These are phyloP conservation scores for Saccharomycopsis hybrid DNA, from an alignment of 1,139 yeast genomes.

Conservation along the genomic window DNA sequence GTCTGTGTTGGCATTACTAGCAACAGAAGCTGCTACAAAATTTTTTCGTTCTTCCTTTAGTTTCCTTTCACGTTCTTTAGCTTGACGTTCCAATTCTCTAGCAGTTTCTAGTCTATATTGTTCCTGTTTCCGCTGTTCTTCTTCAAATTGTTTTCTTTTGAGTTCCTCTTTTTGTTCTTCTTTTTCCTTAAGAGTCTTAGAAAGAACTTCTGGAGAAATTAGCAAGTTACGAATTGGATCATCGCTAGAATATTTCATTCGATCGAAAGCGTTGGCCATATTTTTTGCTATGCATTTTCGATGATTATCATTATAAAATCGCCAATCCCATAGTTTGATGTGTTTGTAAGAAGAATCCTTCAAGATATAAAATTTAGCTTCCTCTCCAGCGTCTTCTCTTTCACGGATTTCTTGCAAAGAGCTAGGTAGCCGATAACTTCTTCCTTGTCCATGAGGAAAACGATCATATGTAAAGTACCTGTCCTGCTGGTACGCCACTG, in stretches of 20 bases:
- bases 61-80: conserved; percentile 6
- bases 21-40: no score
- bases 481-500: conserved; percentile 10
- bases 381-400: background rate
- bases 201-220: conserved; percentile 12
- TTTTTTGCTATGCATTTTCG: conserved; percentile 12
- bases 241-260: conserved; percentile 7
- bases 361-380: conserved; percentile 10
- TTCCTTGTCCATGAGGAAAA: conserved; percentile 6
- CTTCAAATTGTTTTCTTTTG: conserved; percentile 9
- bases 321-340: conserved; percentile 20
- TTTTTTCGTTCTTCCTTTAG: background rate
- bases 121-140: conserved; percentile 7
- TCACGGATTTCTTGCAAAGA: background rate
- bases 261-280: conserved; percentile 17
- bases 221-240: conserved; percentile 17
- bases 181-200: conserved; percentile 5
- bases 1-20: no score
- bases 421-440: background rate
- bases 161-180: conserved; percentile 9
- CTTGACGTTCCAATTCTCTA: conserved; percentile 1
- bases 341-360: conserved; percentile 18
- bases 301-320: conserved; percentile 4
- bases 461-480: conserved; percentile 6
- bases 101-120: conserved; percentile 4